A percentile compares a stretch with the other conserved stretches of the same genome.
These are phyloP conservation scores for Mallotus repandus DNA, from an alignment of 441 rosid species.

Conservation along the genomic window DNA sequence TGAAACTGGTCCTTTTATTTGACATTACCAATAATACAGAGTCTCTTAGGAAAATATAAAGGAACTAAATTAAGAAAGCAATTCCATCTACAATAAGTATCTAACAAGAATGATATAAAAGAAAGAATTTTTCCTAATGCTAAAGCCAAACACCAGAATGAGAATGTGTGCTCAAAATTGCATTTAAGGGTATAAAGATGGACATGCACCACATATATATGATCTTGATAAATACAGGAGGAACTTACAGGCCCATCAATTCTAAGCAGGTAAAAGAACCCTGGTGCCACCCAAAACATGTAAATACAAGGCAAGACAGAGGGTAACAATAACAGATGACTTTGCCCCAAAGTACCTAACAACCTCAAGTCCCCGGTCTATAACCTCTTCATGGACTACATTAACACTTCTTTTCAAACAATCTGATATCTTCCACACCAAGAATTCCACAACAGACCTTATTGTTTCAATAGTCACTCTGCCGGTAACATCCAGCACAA, in stretches of 20 bases:
- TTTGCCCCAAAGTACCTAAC: slow-evolving; percentile 63
- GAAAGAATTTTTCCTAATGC: slow-evolving; percentile 10
- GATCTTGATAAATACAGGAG: slow-evolving; percentile 2
- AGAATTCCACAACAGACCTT: slow-evolving; percentile 56
- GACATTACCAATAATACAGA: neutral
- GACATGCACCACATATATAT: slow-evolving; percentile 23
- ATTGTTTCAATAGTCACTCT: slow-evolving; percentile 76
- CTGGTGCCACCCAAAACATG: slow-evolving; percentile 50
- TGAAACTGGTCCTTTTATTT: neutral
- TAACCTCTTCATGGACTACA: slow-evolving; percentile 52
- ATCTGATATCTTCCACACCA: slow-evolving; percentile 58
- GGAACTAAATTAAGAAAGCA: neutral
- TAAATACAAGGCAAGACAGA: slow-evolving; percentile 77
- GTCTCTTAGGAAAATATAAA: neutral
- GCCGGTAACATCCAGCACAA: slow-evolving; percentile 92
- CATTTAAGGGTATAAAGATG: slow-evolving; percentile 19
- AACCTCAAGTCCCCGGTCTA: slow-evolving; percentile 62
- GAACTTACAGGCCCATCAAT: neutral
- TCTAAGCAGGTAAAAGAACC: slow-evolving; percentile 51
- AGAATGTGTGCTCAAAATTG: slow-evolving; percentile 3
- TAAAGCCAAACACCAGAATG: slow-evolving; percentile 10
- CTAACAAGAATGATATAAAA: slow-evolving; percentile 1
- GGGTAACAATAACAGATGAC: slow-evolving; percentile 64
- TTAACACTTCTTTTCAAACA: slow-evolving; percentile 46
- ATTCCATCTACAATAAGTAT: neutral